Evolutionary conservation across 2,329 filamentous ascomycete species (phyloP), one percentile per base, ranked within the genome.

Genomic region (Metarhizium sp.): DNA sequence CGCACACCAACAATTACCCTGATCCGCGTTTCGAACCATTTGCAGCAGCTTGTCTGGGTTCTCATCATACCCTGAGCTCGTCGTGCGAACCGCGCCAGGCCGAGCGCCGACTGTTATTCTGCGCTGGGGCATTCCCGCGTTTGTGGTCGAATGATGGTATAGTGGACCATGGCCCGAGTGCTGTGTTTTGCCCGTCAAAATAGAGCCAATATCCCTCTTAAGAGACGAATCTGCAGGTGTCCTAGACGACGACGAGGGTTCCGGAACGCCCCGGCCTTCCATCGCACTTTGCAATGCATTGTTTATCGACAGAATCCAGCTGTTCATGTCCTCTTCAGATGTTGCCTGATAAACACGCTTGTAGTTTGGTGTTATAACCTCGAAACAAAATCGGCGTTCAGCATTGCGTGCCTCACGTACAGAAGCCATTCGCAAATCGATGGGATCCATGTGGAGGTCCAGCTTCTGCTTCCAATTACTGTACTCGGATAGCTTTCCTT

Each of bases 401-500:
- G 92, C 90, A 69, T 95, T 96, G 29, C 94, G 86, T 45, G 95
- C 92, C 73, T 99, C 94, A 56, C 94, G 85, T 16, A 99, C 95
- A 16, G 94, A 97, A 10, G 94, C 94, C 84, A 97, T 94, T 40
- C 94, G 88, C 49, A 99, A 77, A 69, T 99, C 95, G 61, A 99
- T 97, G 0, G 94, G 94, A 2, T 97, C 94, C 84, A 96, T 97
- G 69, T 99, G 95, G 30, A 97, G 77, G 70, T 99, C 94, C 29
- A 99, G 81, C 69, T 85, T 92, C 69, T 99, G 90, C 72, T 99
- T 99, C 94, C 94, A 99, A 69, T 99, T 97, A 68, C 92, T 96
- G 72, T 99, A 99, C 67, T 99, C 94, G 1, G 92, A 96, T 16
- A 99, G 79, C 68, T 94, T 96, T 29, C 94, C 94, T 71, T 96